Base-by-base conservation (phyloP, 345 rosid genomes). In the Physaria fendleri region DNA sequence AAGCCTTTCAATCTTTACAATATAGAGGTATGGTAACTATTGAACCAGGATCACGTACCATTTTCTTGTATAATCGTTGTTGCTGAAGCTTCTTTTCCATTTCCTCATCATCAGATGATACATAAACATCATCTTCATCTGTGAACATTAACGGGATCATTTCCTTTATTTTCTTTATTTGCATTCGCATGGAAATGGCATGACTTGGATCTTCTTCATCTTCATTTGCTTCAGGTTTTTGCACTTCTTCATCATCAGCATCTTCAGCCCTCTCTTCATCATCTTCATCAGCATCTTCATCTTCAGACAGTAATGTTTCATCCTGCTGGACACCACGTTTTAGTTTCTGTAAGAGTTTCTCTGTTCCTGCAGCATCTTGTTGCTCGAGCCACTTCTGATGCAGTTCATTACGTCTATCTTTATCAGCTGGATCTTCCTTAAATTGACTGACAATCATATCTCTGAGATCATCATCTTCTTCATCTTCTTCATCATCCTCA, bases 341-440 rank as follows among this genome's bases (percentile, higher is more conserved):
- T 28, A 88, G 77, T 81, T 75, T 87, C 58, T 74, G 80, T 76
- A 89, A 59, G 64, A 93, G 82, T 33, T 83, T 82, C 61, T 85
- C 88, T 66, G 95, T 93, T 72, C 92, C 89, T 53, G 62, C 80
- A 71, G 81, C 86, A 79, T 93, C 97, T 68, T 87, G 95, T 74
- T 76, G 84, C 68, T 89, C 93, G 47, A 89, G 86, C 88, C 96
- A 89, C 66, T 80, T 75, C 77, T 89, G 99, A 80, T 93, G 99
- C 72, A 87, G 90, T 64, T 85, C 79, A 69, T 79, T 81, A 16
- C 97, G 94, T 72, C 58, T 82, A 57, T 93, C 97, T 67, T 60
- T 74, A 58, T 93, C 99, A 53, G 62, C 45, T 33, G 76, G 78
- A 55, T 81, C 78, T 79, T 93, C 99, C 56, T 80, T 79, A 52